phyloP scores from a whole-genome alignment of 2,329 filamentous ascomycete species.

The Dactylellina parvicollis region DNA sequence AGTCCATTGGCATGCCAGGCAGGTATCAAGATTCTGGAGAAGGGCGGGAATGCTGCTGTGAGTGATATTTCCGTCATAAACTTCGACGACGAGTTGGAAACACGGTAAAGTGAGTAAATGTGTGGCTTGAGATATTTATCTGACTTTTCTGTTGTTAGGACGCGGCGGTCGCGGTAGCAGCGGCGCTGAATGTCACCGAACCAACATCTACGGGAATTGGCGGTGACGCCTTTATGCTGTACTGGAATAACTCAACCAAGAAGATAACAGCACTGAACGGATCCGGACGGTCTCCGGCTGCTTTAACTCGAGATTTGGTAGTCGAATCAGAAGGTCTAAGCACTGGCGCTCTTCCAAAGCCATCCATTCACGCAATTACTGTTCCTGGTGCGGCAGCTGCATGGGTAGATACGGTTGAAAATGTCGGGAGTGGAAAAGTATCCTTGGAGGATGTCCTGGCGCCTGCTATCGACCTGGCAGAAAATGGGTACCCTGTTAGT shows the following conservation, averaged over 20 bases:
- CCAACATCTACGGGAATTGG: constrained; percentile 93
- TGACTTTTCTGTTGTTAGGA: constrained; percentile 70
- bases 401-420: constrained; percentile 88
- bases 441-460: constrained; percentile 78
- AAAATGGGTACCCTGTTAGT: constrained; percentile 88
- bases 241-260: constrained; percentile 83
- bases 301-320: constrained; percentile 76
- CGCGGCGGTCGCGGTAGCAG: constrained; percentile 94
- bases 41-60: constrained; percentile 93
- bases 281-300: constrained; percentile 80
- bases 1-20: constrained; percentile 90
- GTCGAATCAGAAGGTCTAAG: constrained; percentile 58
- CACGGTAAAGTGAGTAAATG: too few relatives aligned
- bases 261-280: constrained; percentile 89
- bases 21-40: constrained; percentile 82
- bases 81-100: too few relatives aligned
- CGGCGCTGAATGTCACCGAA: constrained; percentile 91
- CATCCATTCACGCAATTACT: constrained; percentile 81
- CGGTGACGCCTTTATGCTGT: constrained; percentile 96
- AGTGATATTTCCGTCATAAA: constrained; percentile 60
- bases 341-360: constrained; percentile 72
- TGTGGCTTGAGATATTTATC: too few relatives aligned
- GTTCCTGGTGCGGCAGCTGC: constrained; percentile 90
- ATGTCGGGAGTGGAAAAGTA: constrained; percentile 88
- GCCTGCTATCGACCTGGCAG: constrained; percentile 85